Conservation (phyloP, 768 basidiomycete species). For the Boletellus sp. region DNA sequence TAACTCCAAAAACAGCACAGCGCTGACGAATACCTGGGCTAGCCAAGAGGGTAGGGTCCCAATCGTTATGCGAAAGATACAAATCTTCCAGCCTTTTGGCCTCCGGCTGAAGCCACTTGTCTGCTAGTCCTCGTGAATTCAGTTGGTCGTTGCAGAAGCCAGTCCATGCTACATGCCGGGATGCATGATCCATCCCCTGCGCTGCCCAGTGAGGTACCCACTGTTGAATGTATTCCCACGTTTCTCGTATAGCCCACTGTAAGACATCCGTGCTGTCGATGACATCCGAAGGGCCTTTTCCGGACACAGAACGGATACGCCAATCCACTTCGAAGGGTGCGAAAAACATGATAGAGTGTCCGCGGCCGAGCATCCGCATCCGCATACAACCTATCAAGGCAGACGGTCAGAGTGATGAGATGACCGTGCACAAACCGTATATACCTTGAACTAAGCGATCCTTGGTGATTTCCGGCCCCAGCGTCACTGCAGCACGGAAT, state of each 20-base stretch:
- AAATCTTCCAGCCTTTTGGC: slow-evolving; percentile 36
- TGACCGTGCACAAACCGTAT: background rate
- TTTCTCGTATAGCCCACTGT: slow-evolving; percentile 43
- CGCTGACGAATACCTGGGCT: background rate
- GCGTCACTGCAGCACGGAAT: background rate
- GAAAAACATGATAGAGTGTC: background rate
- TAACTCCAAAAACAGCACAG: background rate
- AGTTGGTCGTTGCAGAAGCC: slow-evolving; percentile 9
- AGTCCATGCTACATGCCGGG: slow-evolving; percentile 21
- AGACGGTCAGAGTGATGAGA: background rate
- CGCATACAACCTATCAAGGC: background rate
- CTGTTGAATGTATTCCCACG: slow-evolving; percentile 37
- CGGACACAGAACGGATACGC: background rate
- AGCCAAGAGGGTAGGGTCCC: slow-evolving; percentile 21
- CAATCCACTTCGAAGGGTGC: background rate
- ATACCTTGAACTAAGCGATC: background rate
- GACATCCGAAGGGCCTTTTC: background rate
- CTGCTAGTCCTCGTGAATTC: background rate
- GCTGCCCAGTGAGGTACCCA: slow-evolving; percentile 40
- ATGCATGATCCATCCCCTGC: slow-evolving; percentile 37
- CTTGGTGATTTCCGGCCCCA: background rate
- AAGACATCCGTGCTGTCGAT: slow-evolving; percentile 34
- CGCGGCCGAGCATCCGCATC: background rate
- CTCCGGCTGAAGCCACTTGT: slow-evolving; percentile 39
- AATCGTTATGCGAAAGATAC: slow-evolving; percentile 18